Evolutionary conservation across 192 early-diverging fungal species (phyloP), one percentile per base, ranked within the genome.

Genomic region (Linnemannia hyalina): DNA sequence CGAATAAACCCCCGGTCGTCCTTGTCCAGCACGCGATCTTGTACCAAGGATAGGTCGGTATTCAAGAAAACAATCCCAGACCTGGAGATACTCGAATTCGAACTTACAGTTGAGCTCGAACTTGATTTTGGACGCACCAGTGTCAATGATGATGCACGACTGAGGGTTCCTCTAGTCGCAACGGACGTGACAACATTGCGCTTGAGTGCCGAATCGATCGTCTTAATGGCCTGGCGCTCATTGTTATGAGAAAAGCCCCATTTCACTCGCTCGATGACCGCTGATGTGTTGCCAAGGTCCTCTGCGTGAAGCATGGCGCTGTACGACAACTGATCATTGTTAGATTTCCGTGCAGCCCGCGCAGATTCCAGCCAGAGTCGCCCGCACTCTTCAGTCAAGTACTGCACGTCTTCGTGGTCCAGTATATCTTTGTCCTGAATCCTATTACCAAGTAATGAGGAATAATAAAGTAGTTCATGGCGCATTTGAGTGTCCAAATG

Each of bases 321-420:
- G 82, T 91, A 95, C 2, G 93, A 91, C 2, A 94, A 83, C 54
- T 93, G 90, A 36, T 89, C 80, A 77, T 93, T 88, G 0, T 90
- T 91, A 13, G 90, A 89, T 74, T 95, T 92, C 13, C 93, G 85
- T 0, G 94, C 90, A 2, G 75, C 77, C 71, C 89, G 90, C 11
- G 95, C 94, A 20, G 91, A 91, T 73, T 94, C 88, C 6, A 96
- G 81, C 94, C 95, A 96, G 1, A 94, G 77, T n/a, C 65, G 54
- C 11, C 94, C 93, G 69, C 88, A 88, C 65, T 92, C 76, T 1
- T 78, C 73, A 6, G 78, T 71, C 8, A 83, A 55, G 40, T 60
- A 80, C 20, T 22, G 0, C 32, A 40, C 8, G 10, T 73, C 80
- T 1, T 60, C 65, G 29, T 65, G 60, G 32, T 60, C 32, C 35